Percentiles rank a stretch among this genome's conserved stretches.
phyloP scores from a whole-genome alignment of 805 yeast genomes.

The Priceomyces medius region DNA sequence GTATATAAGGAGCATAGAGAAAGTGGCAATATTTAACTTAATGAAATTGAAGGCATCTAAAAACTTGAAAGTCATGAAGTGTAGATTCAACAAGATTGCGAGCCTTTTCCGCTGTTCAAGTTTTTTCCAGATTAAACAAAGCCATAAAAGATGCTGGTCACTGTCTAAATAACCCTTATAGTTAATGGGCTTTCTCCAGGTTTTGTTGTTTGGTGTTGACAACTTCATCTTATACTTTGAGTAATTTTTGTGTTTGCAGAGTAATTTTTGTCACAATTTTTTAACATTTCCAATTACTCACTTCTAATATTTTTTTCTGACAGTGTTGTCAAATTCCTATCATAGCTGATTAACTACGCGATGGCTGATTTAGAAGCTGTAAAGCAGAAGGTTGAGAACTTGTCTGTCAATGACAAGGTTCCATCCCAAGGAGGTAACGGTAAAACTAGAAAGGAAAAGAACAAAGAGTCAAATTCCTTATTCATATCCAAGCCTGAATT shows the following conservation, averaged over 20 bases:
- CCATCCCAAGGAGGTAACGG: constrained; percentile 10
- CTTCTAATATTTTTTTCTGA: constrained; percentile 1
- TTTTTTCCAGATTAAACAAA: too few relatives aligned
- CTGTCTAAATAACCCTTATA: too few relatives aligned
- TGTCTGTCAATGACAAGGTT: constrained; percentile 31
- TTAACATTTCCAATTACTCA: neutral
- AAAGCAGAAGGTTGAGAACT: constrained; percentile 47
- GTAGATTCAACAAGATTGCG: too few relatives aligned
- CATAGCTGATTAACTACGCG: neutral
- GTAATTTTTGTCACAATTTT: constrained; percentile 7
- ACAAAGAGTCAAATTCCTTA: constrained; percentile 41
- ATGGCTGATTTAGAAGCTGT: constrained; percentile 23
- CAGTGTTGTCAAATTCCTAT: neutral
- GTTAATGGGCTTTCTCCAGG: too few relatives aligned
- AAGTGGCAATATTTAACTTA: too few relatives aligned
- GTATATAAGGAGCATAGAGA: too few relatives aligned
- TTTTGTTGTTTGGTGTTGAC: neutral
- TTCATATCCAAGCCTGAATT: constrained; percentile 73
- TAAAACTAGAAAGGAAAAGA: constrained; percentile 30
- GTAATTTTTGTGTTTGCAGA: neutral
- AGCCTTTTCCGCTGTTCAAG: too few relatives aligned
- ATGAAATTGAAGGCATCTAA: too few relatives aligned
- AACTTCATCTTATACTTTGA: neutral
- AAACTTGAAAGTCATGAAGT: too few relatives aligned
- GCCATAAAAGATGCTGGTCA: too few relatives aligned